Evolutionary conservation across 805 yeast species (phyloP).

Genomic region (Lipomyces sp.): DNA sequence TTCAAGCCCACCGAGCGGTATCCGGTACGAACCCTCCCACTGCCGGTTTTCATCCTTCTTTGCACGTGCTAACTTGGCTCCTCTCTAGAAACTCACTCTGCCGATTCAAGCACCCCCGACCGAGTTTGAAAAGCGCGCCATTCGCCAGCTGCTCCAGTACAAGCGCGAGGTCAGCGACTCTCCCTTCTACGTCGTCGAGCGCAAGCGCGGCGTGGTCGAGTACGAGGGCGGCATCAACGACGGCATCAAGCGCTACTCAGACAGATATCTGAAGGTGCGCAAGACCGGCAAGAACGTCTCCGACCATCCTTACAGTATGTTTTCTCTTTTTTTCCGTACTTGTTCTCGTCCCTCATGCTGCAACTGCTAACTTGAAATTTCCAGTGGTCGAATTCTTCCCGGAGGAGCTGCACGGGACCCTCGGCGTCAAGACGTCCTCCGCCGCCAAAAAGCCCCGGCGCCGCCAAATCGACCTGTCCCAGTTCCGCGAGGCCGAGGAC

Average conservation of each 20-base stretch:
- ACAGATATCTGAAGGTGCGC: conserved; percentile 22
- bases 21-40: conserved; percentile 13
- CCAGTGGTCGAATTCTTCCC: conserved; percentile 27
- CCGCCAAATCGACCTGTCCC: conserved; percentile 17
- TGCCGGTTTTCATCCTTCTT: background rate
- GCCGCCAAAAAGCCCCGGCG: conserved; percentile 7
- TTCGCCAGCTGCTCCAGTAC: conserved; percentile 24
- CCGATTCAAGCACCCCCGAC: conserved; percentile 25
- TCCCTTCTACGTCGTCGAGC: conserved; percentile 26
- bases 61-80: background rate
- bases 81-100: conserved; percentile 12
- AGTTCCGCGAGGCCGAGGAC: conserved; percentile 10
- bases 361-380: background rate
- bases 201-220: conserved; percentile 17
- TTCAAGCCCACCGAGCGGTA: conserved; percentile 25
- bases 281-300: conserved; percentile 22
- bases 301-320: conserved; percentile 30
- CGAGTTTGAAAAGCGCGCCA: conserved; percentile 23
- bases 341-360: background rate
- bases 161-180: conserved; percentile 28
- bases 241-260: conserved; percentile 32
- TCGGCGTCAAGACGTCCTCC: conserved; percentile 16
- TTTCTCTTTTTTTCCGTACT: background rate
- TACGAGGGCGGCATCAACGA: conserved; percentile 29
- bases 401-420: conserved; percentile 22